These are phyloP conservation scores for Mycena crocata DNA, from an alignment of 768 basidiomycete species.

Conservation along the genomic window DNA sequence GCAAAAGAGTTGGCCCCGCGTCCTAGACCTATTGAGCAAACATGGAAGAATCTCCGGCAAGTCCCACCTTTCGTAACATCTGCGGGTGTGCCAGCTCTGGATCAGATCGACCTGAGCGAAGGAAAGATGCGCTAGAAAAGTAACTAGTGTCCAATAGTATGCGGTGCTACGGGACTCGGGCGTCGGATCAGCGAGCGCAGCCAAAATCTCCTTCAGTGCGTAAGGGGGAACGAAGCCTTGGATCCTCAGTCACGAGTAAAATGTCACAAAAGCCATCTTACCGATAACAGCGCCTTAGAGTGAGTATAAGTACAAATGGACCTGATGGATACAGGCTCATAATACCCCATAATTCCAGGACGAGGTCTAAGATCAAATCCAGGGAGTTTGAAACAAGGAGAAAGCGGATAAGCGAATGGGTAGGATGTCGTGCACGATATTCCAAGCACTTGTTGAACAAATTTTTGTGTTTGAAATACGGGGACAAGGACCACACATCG, in stretches of 20 bases:
- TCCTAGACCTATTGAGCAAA: slow-evolving; percentile 55
- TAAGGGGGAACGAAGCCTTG: slow-evolving; percentile 79
- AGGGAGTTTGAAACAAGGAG: slow-evolving; percentile 75
- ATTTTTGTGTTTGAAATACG: slow-evolving; percentile 75
- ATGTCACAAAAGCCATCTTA: slow-evolving; percentile 6
- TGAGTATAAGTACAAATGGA: background rate
- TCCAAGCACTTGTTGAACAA: slow-evolving; percentile 72
- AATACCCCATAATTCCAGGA: slow-evolving; percentile 71
- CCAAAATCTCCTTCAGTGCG: slow-evolving; percentile 70
- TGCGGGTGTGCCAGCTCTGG: slow-evolving; percentile 72
- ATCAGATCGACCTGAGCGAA: slow-evolving; percentile 76
- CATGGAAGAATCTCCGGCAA: background rate
- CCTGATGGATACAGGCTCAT: slow-evolving; percentile 48
- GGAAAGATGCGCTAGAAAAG: slow-evolving; percentile 72
- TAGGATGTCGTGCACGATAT: slow-evolving; percentile 65
- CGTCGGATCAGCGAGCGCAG: slow-evolving; percentile 57
- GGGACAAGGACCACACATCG: slow-evolving; percentile 75
- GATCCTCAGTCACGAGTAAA: background rate
- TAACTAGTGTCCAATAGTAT: slow-evolving; percentile 68
- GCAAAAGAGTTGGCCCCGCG: slow-evolving; percentile 78
- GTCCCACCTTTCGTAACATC: slow-evolving; percentile 65
- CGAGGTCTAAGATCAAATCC: slow-evolving; percentile 71
- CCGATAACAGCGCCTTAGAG: slow-evolving; percentile 42
- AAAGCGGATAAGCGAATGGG: slow-evolving; percentile 70
- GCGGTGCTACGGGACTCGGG: slow-evolving; percentile 57